Conservation (phyloP, 305 asterid genomes). For the Solanum chacoense region DNA sequence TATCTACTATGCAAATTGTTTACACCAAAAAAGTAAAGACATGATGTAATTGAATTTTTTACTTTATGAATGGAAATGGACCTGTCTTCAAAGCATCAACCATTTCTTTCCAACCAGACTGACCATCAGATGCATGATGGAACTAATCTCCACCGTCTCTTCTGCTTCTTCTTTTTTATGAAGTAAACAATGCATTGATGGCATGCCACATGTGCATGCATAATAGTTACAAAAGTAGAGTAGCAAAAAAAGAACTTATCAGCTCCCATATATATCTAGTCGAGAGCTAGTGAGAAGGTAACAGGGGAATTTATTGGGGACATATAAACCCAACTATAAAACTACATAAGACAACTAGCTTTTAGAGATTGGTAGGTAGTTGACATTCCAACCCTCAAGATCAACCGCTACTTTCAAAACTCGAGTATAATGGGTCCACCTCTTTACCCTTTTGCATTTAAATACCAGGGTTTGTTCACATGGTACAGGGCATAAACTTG, state of each 20-base stretch:
- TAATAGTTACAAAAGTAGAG: not conserved
- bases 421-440: not conserved
- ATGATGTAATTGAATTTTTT: not conserved
- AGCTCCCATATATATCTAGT: not conserved
- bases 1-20: not conserved
- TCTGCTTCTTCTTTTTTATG: not conserved
- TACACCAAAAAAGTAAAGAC: not conserved
- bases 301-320: not conserved
- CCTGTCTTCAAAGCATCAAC: not conserved
- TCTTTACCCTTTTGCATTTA: not conserved
- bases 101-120: not conserved
- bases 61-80: not conserved
- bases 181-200: not conserved
- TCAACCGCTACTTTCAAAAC: not conserved
- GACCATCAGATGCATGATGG: not conserved
- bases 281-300: not conserved
- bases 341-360: not conserved
- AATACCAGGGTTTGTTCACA: not conserved
- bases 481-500: not conserved
- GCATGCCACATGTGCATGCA: not conserved
- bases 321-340: not conserved
- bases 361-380: not conserved
- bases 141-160: not conserved
- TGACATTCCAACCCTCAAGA: not conserved
- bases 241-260: not conserved